Conservation (phyloP, 345 rosid genomes). For the Chamaenerion angustifolium region DNA sequence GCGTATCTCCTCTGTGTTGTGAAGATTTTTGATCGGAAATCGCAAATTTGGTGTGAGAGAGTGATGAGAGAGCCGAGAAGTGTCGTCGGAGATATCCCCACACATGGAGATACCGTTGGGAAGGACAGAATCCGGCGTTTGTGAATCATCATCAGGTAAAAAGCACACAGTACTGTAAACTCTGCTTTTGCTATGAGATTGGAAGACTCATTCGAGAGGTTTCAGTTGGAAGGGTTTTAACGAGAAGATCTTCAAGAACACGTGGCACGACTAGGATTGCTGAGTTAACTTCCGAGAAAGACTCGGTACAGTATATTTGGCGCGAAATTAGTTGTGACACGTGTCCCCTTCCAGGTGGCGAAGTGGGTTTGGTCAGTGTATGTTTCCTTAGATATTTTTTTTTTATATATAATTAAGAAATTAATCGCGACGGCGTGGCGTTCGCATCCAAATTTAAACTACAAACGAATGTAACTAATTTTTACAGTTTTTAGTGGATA, state of each 20-base stretch:
- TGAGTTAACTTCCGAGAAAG: not conserved
- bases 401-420: no score
- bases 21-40: slow-evolving; percentile 25
- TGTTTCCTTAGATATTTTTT: slow-evolving; percentile 22
- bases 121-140: slow-evolving; percentile 53
- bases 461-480: no score
- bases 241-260: slow-evolving; percentile 5
- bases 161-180: no score
- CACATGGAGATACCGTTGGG: slow-evolving; percentile 73
- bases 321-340: slow-evolving; percentile 5
- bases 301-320: slow-evolving; percentile 7
- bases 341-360: slow-evolving; percentile 20
- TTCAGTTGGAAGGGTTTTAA: no score
- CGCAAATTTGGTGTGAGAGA: slow-evolving; percentile 31
- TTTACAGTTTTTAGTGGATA: no score
- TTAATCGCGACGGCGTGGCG: no score
- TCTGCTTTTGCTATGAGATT: not conserved
- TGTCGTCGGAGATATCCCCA: slow-evolving; percentile 31
- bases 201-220: no score
- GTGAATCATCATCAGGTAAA: slow-evolving; percentile 17
- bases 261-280: slow-evolving; percentile 27
- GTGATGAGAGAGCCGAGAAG: slow-evolving; percentile 39
- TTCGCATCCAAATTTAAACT: no score
- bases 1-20: slow-evolving; percentile 37
- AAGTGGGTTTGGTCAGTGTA: not conserved